phyloP scores from a whole-genome alignment of 1,284 basidiomycete genomes.

The Rhodotorula sp. region DNA sequence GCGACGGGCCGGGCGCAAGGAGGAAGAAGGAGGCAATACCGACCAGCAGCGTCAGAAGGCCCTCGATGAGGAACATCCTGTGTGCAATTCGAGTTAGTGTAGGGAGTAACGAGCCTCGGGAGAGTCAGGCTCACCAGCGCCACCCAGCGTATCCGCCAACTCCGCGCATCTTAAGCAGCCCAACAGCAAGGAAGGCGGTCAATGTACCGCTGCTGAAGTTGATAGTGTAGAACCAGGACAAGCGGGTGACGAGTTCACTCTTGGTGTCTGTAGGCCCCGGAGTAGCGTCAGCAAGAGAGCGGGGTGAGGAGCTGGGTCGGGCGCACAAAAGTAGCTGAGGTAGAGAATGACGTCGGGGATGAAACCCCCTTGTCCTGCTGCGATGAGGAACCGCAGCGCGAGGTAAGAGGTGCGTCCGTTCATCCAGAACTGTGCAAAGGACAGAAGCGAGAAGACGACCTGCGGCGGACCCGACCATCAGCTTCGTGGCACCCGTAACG shows the following conservation, averaged over 20 bases:
- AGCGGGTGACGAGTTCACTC: too few species aligned
- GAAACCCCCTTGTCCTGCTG: constrained; percentile 46
- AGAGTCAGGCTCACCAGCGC: constrained; percentile 34
- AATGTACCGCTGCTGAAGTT: constrained; percentile 34
- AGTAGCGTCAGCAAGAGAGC: not conserved
- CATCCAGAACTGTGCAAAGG: constrained; percentile 31
- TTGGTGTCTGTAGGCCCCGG: too few species aligned
- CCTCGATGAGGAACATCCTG: constrained; percentile 36
- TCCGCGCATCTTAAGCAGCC: constrained; percentile 30
- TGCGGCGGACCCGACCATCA: too few species aligned
- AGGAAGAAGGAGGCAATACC: constrained; percentile 46
- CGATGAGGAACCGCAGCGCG: constrained; percentile 47
- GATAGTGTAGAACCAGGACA: constrained; percentile 41
- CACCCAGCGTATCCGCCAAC: constrained; percentile 22
- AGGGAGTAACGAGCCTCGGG: not conserved
- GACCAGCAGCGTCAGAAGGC: constrained; percentile 28
- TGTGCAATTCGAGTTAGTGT: not conserved
- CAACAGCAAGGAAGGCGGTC: constrained; percentile 32
- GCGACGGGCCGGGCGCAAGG: constrained; percentile 47
- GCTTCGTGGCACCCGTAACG: too few species aligned
- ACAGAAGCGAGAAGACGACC: constrained; percentile 7
- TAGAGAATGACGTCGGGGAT: constrained; percentile 13
- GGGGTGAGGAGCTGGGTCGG: constrained; percentile 1
- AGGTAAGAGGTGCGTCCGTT: constrained; percentile 43
- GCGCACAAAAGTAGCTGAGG: constrained; percentile 8